Evolutionary conservation across 2,329 filamentous ascomycete species (phyloP).

Genomic region (Microcyclospora pomicola): DNA sequence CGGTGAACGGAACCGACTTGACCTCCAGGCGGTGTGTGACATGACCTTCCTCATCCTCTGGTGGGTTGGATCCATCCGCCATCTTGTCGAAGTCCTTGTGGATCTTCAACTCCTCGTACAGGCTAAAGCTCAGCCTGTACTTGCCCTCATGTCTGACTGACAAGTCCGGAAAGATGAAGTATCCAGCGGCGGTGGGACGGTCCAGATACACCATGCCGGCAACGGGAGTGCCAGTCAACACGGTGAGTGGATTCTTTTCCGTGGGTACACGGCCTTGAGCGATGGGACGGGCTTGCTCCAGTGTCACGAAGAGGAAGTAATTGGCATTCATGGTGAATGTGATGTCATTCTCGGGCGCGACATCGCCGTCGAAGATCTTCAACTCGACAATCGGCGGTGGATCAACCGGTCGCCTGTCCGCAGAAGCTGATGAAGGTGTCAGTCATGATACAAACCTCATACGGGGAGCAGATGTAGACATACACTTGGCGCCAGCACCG

Average conservation of each 20-base stretch:
- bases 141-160: constrained; percentile 91
- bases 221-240: constrained; percentile 85
- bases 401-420: constrained; percentile 83
- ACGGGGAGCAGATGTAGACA: constrained; percentile 19
- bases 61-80: constrained; percentile 21
- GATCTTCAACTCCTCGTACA: constrained; percentile 90
- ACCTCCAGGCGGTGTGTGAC: constrained; percentile 83
- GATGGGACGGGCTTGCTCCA: constrained; percentile 73
- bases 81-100: constrained; percentile 58
- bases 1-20: constrained; percentile 72
- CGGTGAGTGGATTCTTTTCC: constrained; percentile 55
- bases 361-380: constrained; percentile 60
- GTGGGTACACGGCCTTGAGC: constrained; percentile 60
- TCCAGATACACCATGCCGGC: constrained; percentile 94
- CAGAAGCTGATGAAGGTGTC: constrained; percentile 45
- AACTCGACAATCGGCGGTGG: constrained; percentile 89
- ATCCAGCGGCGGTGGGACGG: constrained; percentile 63
- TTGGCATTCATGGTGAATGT: constrained; percentile 92
- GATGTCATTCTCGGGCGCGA: constrained; percentile 37
- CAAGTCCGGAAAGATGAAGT: constrained; percentile 95
- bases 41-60: constrained; percentile 37
- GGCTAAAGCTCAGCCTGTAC: constrained; percentile 79
- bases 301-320: constrained; percentile 90
- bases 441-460: constrained; percentile 4
- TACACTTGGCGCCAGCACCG: constrained; percentile 90